Evolutionary conservation across 176 grass and related monocot species (phyloP), one percentile per base, ranked within the genome.

Genomic region (Melocanna baccifera): DNA sequence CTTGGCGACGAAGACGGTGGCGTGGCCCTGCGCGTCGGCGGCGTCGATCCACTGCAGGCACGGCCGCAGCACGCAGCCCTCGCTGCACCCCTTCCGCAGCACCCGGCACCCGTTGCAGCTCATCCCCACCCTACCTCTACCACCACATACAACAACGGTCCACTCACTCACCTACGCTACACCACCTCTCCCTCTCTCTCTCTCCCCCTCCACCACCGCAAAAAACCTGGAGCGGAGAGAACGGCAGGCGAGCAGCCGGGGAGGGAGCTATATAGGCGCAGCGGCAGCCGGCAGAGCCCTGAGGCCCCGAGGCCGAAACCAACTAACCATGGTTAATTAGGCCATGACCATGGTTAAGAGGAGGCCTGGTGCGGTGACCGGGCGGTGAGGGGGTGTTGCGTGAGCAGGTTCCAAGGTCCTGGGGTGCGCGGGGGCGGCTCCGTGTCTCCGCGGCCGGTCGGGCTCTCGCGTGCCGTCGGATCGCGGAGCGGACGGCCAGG

Each of bases 41-140:
- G 71, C 82, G 28, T 93, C 91, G 75, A 97, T 93, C 94, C 94
- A 97, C 82, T 93, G 91, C 3, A 97, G 89, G 43, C 91, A 97
- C 22, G 91, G 87, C 69, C 94, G 91, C 4, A 97, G 91, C 29
- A 97, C 77, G 82, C 94, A 97, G 30, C 56, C 77, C 63, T 93
- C 94, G 45, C 94, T 93, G 87, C 94, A 97, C 19, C 94, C 94
- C 81, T 93, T 97, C 66, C 94, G 81, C 23, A 97, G 78, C 32
- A 97, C 94, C 37, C 94, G 79, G 84, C 94, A 97, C 11, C 94
- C 94, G 87, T 93, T 93, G 89, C 94, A 97, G 80, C 94, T 97
- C 94, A 97, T 97, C 45, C 65, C 46, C 62, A 5, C 42, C 84
- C 69, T 59, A 2, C 23, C 70, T 58, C 39, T 19, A 46, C 11